phyloP scores from a whole-genome alignment of 257 asterid species.

The Primulina tabacum region DNA sequence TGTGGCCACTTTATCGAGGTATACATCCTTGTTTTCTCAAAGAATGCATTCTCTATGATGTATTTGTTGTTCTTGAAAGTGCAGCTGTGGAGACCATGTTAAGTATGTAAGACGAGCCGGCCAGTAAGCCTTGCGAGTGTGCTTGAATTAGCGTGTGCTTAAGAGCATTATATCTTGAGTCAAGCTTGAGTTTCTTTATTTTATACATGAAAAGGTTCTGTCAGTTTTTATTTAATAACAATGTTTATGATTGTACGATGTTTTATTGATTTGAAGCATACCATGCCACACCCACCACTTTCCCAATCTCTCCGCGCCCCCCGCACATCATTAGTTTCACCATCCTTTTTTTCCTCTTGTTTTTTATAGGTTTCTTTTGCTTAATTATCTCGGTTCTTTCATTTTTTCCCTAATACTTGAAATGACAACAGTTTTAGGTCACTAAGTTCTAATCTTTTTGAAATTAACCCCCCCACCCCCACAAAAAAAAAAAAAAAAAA shows the following conservation, averaged over 20 bases:
- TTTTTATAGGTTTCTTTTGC: constrained; percentile 6
- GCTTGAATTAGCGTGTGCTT: neutral
- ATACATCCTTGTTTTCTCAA: constrained; percentile 17
- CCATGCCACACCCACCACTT: neutral
- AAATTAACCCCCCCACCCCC: too few relatives aligned
- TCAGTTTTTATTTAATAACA: too few relatives aligned
- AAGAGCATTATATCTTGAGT: neutral
- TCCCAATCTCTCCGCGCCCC: neutral
- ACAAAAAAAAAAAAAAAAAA: neutral
- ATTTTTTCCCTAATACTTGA: constrained; percentile 14
- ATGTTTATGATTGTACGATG: neutral
- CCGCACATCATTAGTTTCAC: neutral
- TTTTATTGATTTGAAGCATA: neutral
- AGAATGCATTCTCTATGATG: constrained; percentile 13
- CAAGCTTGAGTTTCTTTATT: neutral
- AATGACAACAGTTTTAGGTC: neutral
- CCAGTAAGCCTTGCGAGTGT: neutral
- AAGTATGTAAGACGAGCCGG: neutral
- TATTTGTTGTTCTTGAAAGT: constrained; percentile 22
- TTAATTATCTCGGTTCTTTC: constrained; percentile 12
- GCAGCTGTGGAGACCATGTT: constrained; percentile 1
- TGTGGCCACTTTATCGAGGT: constrained; percentile 99
- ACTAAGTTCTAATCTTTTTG: too few relatives aligned
- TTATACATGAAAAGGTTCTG: neutral
- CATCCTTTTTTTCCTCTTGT: neutral